Evolutionary conservation across 768 basidiomycete genomes (phyloP).

Genomic region (Lactarius sanguifluus): DNA sequence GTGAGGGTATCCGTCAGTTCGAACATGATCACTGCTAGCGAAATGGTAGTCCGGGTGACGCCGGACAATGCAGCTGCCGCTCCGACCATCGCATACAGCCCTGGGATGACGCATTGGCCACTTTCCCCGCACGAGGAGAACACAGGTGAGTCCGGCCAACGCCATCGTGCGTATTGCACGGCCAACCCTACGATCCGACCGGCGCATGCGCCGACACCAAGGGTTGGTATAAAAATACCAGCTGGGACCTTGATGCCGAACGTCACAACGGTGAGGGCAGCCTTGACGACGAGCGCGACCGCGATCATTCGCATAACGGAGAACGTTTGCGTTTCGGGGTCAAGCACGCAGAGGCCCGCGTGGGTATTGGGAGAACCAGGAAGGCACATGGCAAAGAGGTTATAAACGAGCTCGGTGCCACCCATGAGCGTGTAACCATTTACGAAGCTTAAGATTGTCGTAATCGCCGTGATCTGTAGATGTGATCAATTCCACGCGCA

Average conservation of each 20-base stretch:
- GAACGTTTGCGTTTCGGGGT: slow-evolving; percentile 58
- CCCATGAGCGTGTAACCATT: slow-evolving; percentile 93
- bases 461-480: slow-evolving; percentile 70
- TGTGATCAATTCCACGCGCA: slow-evolving; percentile 10
- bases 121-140: slow-evolving; percentile 67
- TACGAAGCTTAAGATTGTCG: slow-evolving; percentile 75
- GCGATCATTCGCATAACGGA: slow-evolving; percentile 63
- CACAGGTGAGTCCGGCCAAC: slow-evolving; percentile 56
- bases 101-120: slow-evolving; percentile 79
- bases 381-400: slow-evolving; percentile 85
- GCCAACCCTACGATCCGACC: slow-evolving; percentile 83
- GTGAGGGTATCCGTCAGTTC: slow-evolving; percentile 92
- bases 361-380: slow-evolving; percentile 53
- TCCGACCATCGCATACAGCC: slow-evolving; percentile 94
- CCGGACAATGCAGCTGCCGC: slow-evolving; percentile 93
- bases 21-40: slow-evolving; percentile 94
- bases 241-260: slow-evolving; percentile 92
- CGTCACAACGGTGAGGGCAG: slow-evolving; percentile 77
- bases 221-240: slow-evolving; percentile 95
- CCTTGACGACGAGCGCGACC: slow-evolving; percentile 82
- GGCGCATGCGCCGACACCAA: slow-evolving; percentile 92
- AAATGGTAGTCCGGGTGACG: slow-evolving; percentile 93
- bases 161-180: slow-evolving; percentile 73
- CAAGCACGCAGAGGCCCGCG: slow-evolving; percentile 67
- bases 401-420: slow-evolving; percentile 92